These are phyloP conservation scores for Aureobasidium mangrovei DNA, from an alignment of 2,329 filamentous ascomycete species.

Conservation along the genomic window DNA sequence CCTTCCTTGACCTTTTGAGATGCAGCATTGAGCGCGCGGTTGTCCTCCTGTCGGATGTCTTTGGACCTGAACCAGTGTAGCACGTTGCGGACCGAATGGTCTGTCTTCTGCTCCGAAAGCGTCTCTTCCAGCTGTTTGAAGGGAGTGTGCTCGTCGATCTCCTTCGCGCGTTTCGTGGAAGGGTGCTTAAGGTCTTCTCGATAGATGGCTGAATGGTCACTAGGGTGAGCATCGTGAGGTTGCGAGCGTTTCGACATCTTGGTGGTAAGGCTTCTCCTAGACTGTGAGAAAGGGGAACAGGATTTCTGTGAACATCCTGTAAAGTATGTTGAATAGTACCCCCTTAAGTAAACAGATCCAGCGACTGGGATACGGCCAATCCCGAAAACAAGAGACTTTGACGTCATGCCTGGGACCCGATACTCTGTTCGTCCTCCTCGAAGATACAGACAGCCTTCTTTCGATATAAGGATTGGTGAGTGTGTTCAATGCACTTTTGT, in stretches of 20 bases:
- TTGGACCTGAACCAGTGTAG: constrained; percentile 46
- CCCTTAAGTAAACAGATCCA: neutral
- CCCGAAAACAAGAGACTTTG: neutral
- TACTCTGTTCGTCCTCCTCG: neutral
- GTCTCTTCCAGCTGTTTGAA: constrained; percentile 34
- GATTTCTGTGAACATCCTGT: neutral
- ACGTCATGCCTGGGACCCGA: neutral
- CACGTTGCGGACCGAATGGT: constrained; percentile 33
- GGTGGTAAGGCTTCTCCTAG: neutral
- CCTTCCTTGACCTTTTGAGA: constrained; percentile 38
- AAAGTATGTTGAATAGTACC: neutral
- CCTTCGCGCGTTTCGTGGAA: constrained; percentile 41
- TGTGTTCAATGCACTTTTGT: too few relatives aligned
- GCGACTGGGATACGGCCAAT: constrained; percentile 1
- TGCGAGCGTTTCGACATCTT: constrained; percentile 11
- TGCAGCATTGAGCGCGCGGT: constrained; percentile 39
- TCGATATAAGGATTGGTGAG: too few relatives aligned
- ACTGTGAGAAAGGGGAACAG: neutral
- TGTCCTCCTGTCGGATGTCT: constrained; percentile 43
- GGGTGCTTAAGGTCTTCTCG: constrained; percentile 31
- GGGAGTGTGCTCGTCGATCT: constrained; percentile 39
- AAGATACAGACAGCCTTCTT: neutral
- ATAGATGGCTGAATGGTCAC: constrained; percentile 8
- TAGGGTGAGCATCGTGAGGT: constrained; percentile 8
- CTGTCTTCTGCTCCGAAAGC: constrained; percentile 32